A percentile compares a stretch with the other conserved stretches of the same genome.
Conservation (phyloP, 208 protist species). For the Leishmania gerbilli region DNA sequence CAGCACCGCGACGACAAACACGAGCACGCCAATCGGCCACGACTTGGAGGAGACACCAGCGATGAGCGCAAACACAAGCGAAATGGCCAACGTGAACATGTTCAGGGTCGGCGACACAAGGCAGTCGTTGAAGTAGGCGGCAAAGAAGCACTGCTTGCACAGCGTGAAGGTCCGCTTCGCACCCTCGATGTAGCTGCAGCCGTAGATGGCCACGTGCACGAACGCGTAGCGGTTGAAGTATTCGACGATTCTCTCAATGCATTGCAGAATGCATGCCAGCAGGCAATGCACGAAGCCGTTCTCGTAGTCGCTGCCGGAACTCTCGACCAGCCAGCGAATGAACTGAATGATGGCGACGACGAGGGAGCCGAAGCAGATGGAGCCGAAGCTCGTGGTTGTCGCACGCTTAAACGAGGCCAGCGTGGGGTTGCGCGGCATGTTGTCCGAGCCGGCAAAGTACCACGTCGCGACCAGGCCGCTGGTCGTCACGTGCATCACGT, state of each 20-base stretch:
- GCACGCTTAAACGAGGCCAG: conserved; percentile 72
- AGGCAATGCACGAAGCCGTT: conserved; percentile 45
- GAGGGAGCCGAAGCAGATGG: conserved; percentile 93
- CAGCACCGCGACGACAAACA: conserved; percentile 51
- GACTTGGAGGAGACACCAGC: conserved; percentile 39
- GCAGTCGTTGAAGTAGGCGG: conserved; percentile 90
- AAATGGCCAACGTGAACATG: conserved; percentile 56
- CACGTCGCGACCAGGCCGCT: conserved; percentile 81
- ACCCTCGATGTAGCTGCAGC: conserved; percentile 87
- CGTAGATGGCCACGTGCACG: conserved; percentile 93
- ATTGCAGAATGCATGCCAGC: conserved; percentile 52
- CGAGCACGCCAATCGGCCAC: conserved; percentile 42
- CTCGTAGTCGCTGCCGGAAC: conserved; percentile 36
- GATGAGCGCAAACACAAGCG: conserved; percentile 55
- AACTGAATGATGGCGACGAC: conserved; percentile 88
- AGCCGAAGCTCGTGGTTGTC: conserved; percentile 86
- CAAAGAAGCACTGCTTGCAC: conserved; percentile 76
- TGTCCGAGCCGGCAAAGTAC: conserved; percentile 83
- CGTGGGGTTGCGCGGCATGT: conserved; percentile 77
- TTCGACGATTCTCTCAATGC: conserved; percentile 74
- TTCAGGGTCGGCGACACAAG: conserved; percentile 69
- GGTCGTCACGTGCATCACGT: conserved; percentile 87
- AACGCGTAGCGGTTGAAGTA: conserved; percentile 95
- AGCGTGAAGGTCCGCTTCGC: conserved; percentile 87
- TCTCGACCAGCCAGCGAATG: conserved; percentile 58